Evolutionary conservation across 306 rosid species (phyloP).

Genomic region (Dalbergia oliveri): DNA sequence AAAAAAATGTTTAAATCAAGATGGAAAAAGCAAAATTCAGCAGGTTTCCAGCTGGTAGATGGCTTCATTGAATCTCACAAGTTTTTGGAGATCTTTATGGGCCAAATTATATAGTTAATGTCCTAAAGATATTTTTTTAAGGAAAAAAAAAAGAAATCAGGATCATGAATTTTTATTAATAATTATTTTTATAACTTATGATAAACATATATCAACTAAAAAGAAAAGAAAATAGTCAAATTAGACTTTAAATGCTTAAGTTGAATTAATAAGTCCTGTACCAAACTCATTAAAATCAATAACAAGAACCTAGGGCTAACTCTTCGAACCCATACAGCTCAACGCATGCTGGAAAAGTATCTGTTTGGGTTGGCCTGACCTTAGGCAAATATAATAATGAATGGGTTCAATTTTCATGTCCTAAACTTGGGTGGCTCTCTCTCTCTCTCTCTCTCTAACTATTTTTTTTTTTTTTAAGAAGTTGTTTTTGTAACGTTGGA

Average conservation of each 20-base stretch:
- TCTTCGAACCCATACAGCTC: neutral
- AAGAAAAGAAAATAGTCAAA: too few species aligned
- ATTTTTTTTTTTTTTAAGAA: too few species aligned
- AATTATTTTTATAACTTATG: too few species aligned
- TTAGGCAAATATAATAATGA: neutral
- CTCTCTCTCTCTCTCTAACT: too few species aligned
- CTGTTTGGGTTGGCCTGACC: neutral
- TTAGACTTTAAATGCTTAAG: too few species aligned
- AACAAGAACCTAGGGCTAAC: neutral
- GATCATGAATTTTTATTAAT: too few species aligned
- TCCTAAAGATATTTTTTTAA: too few species aligned
- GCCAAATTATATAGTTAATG: neutral
- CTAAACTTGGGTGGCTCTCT: neutral
- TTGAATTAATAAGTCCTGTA: neutral
- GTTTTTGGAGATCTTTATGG: neutral
- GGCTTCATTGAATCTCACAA: neutral
- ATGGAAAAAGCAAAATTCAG: neutral
- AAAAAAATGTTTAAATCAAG: neutral
- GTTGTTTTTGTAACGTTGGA: too few species aligned
- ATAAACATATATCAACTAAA: too few species aligned
- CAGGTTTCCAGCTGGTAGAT: neutral
- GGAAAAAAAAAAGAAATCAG: too few species aligned
- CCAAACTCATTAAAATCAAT: neutral
- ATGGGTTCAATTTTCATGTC: neutral
- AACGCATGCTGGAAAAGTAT: neutral